Percentiles rank a stretch among this genome's conserved stretches.
Evolutionary conservation across 2,329 filamentous ascomycete species (phyloP).

Genomic region (Fusarium sp.): DNA sequence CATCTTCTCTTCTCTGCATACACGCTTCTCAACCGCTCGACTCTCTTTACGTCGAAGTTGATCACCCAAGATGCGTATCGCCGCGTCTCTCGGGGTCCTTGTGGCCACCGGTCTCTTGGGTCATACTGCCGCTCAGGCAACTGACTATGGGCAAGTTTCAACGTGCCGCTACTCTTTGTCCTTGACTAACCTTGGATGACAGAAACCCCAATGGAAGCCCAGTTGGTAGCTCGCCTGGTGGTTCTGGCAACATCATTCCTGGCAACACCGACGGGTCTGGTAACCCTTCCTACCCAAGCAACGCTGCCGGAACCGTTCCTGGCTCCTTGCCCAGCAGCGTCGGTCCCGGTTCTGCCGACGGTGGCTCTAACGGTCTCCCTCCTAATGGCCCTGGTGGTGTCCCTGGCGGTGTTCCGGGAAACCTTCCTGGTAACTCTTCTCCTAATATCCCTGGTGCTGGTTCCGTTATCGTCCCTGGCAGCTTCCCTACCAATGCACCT

Average conservation of each 20-base stretch:
- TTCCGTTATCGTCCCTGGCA: constrained; percentile 22
- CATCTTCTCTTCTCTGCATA: not conserved
- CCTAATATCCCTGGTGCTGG: constrained; percentile 29
- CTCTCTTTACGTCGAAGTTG: constrained; percentile 6
- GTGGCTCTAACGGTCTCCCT: constrained; percentile 26
- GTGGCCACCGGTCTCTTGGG: constrained; percentile 52
- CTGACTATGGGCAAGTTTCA: constrained; percentile 50
- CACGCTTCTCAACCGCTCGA: not conserved
- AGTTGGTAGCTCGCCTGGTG: constrained; percentile 11
- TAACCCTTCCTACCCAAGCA: constrained; percentile 21
- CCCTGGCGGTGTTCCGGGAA: constrained; percentile 19
- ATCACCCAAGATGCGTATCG: constrained; percentile 54
- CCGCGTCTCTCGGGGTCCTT: constrained; percentile 51
- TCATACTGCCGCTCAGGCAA: constrained; percentile 48
- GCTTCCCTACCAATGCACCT: constrained; percentile 17
- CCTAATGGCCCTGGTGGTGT: constrained; percentile 12
- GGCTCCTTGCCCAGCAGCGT: constrained; percentile 24
- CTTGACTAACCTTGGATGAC: constrained; percentile 14
- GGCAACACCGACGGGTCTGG: constrained; percentile 31
- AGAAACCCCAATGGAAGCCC: constrained; percentile 31
- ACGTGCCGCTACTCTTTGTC: not conserved
- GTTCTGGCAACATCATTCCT: constrained; percentile 23
- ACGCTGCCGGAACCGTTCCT: constrained; percentile 29
- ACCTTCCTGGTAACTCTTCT: not conserved
- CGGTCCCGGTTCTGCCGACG: constrained; percentile 17